phyloP scores from a whole-genome alignment of 108 stramenopile species.

The Conticribra weissflogii region DNA sequence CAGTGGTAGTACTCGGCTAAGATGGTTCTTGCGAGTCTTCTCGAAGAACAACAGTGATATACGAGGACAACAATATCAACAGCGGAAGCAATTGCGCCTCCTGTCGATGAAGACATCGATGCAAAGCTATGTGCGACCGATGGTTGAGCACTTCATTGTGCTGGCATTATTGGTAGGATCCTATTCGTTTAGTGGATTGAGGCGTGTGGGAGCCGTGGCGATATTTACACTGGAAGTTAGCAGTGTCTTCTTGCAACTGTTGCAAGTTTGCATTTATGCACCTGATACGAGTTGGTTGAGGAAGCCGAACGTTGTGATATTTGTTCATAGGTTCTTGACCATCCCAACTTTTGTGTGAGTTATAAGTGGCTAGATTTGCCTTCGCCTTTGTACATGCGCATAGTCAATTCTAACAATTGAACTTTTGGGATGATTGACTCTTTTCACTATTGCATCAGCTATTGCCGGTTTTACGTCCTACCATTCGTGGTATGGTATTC shows the following conservation, averaged over 20 bases:
- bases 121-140: constrained; percentile 47
- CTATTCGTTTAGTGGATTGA: constrained; percentile 71
- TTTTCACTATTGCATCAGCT: too few species aligned
- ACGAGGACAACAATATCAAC: constrained; percentile 15
- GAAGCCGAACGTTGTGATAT: constrained; percentile 31
- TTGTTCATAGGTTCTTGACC: constrained; percentile 60
- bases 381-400: too few species aligned
- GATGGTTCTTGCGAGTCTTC: too few species aligned
- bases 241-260: constrained; percentile 65
- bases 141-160: constrained; percentile 69
- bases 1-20: background rate
- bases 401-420: too few species aligned
- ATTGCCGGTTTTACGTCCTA: constrained; percentile 72
- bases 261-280: constrained; percentile 80
- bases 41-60: too few species aligned
- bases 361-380: too few species aligned
- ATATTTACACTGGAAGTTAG: constrained; percentile 79
- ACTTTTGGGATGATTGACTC: too few species aligned
- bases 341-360: constrained; percentile 69
- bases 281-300: constrained; percentile 42
- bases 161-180: constrained; percentile 57
- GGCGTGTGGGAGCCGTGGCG: constrained; percentile 72
- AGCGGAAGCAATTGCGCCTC: constrained; percentile 7
- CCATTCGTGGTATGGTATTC: constrained; percentile 77
- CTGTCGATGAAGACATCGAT: constrained; percentile 53